Evolutionary conservation across 2,329 filamentous ascomycete species (phyloP).

Genomic region (Ceratocystis alfenasii): DNA sequence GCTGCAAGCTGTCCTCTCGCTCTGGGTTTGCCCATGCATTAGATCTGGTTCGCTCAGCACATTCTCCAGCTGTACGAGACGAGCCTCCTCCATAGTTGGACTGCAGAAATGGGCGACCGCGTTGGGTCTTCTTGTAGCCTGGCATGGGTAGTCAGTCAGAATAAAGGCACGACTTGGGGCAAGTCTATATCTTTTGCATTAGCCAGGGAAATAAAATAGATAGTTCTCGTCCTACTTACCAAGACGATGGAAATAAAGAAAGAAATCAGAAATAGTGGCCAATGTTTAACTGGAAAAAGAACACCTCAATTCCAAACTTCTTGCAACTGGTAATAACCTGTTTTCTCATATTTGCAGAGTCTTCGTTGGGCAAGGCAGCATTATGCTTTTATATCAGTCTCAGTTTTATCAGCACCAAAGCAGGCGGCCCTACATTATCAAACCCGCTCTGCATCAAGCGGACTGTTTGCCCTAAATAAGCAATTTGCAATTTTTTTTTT

Average conservation of each 20-base stretch:
- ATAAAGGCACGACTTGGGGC: background rate
- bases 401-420: background rate
- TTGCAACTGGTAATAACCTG: too few relatives aligned
- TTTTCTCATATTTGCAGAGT: too few relatives aligned
- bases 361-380: too few relatives aligned
- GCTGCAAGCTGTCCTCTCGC: background rate
- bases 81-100: background rate
- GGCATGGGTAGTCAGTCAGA: background rate
- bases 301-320: background rate
- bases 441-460: background rate
- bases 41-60: background rate
- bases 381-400: background rate
- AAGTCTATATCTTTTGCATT: background rate
- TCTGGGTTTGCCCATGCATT: slow-evolving; percentile 1
- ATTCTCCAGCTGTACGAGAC: background rate
- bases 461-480: background rate
- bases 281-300: background rate
- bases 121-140: background rate
- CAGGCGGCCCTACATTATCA: background rate
- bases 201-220: background rate
- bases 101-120: background rate
- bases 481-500: background rate
- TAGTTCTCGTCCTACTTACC: background rate
- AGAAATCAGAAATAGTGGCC: background rate
- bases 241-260: too few relatives aligned